Evolutionary conservation across 2,329 filamentous ascomycete species (phyloP).

Genomic region (Paecilomyces fulvus): DNA sequence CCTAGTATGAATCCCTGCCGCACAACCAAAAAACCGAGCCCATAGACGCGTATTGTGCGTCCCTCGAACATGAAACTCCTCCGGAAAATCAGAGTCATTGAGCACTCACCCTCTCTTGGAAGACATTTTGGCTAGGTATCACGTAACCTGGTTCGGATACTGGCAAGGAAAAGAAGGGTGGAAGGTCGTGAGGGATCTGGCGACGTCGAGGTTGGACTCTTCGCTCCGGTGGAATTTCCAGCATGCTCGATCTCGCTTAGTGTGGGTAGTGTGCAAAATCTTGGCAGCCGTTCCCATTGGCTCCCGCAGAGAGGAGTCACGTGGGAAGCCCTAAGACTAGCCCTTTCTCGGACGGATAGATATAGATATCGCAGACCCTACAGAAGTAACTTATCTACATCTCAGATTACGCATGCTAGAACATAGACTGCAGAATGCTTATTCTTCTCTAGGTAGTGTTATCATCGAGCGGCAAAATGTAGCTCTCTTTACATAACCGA

Average conservation of each 20-base stretch:
- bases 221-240: conserved; percentile 22
- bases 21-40: neutral
- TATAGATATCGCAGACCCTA: neutral
- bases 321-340: conserved; percentile 32
- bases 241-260: conserved; percentile 33
- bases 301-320: conserved; percentile 5
- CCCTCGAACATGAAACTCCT: neutral
- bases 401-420: neutral
- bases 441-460: neutral
- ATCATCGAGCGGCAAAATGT: neutral
- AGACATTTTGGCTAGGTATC: conserved; percentile 42
- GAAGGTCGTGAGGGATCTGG: conserved; percentile 19
- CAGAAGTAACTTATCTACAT: neutral
- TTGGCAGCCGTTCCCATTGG: conserved; percentile 28
- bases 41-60: conserved; percentile 1
- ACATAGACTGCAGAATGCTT: neutral
- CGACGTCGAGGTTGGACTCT: conserved; percentile 18
- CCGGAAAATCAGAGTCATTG: conserved; percentile 5
- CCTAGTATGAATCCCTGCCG: neutral
- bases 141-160: conserved; percentile 29
- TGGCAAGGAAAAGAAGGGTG: conserved; percentile 23
- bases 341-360: conserved; percentile 8
- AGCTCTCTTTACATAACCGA: neutral
- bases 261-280: conserved; percentile 35
- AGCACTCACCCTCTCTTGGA: conserved; percentile 40